Conservation (phyloP, 2,329 filamentous ascomycete species). For the Fusarium oxysporum region DNA sequence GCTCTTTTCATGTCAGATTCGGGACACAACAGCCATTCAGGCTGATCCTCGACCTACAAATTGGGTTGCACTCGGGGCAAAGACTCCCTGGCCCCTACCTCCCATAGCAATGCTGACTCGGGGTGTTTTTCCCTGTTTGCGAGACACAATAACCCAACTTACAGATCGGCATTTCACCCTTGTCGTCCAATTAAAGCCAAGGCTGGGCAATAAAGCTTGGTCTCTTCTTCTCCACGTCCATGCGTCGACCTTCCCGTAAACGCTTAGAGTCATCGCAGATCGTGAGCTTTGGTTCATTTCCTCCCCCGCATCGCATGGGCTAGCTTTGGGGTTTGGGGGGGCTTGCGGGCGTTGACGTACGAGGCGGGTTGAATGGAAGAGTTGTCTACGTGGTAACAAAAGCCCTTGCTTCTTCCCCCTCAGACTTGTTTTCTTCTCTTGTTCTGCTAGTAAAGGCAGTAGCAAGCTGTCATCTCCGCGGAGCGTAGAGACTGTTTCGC, state of each 20-base stretch:
- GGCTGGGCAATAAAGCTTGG: constrained; percentile 19
- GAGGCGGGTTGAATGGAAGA: not conserved
- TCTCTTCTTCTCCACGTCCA: constrained; percentile 15
- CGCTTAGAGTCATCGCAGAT: constrained; percentile 33
- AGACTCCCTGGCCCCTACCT: not conserved
- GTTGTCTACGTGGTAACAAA: constrained; percentile 21
- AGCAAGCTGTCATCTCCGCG: not conserved
- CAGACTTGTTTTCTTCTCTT: not conserved
- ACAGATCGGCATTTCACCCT: constrained; percentile 25
- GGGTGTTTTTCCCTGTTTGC: constrained; percentile 19
- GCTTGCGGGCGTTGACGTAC: constrained; percentile 22
- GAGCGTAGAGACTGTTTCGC: not conserved
- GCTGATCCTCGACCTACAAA: constrained; percentile 7
- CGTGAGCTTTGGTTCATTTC: not conserved
- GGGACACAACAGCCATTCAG: constrained; percentile 4
- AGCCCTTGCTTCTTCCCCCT: not conserved
- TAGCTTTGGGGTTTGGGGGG: constrained; percentile 3
- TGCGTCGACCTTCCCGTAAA: constrained; percentile 31
- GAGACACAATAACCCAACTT: not conserved
- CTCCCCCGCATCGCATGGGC: constrained; percentile 28
- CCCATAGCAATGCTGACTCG: constrained; percentile 6
- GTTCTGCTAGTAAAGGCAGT: not conserved
- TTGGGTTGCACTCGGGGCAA: constrained; percentile 21
- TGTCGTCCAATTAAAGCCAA: constrained; percentile 28
- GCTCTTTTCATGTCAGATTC: constrained; percentile 20